Evolutionary conservation across 306 rosid species (phyloP), one percentile per base, ranked within the genome.

Genomic region (Cicer arietinum): DNA sequence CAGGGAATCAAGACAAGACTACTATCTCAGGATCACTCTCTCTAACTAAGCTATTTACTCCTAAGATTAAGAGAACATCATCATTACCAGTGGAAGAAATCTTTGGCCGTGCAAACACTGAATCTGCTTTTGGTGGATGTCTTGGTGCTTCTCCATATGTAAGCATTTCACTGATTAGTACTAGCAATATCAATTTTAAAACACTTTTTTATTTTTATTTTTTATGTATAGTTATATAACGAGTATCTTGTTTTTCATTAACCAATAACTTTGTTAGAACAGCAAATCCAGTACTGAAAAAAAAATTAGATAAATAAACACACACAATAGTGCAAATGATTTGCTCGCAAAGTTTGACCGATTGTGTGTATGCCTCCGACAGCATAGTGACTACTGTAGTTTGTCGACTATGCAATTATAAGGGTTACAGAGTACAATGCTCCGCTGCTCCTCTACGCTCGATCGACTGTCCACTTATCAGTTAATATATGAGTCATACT

Each of bases 41-140:
- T 17, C 80, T 92, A 17, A 79, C 88, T 8, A 94, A 86, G 69
- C 84, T 94, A 5, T 92, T 94, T 71, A 84, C 90, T 1, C 88
- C 96, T 45, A 84, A 84, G 86, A 87, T 88, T 73, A 90, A 90
- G 77, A 84, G 94, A 70, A 87, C 99, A 1, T 89, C 98, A 13
- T 95, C 99, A 7, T 87, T 95, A 10, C 99, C 99, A 1, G 97
- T 85, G 4, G 91, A 91, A 83, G 96, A 91, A 81, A 20, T 90
- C 0, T 30, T 30, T 73, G 87, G 78, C 42, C 87, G 73, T 65
- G 79, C 82, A 47, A 85, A 80, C 66, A 67, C 78, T 1, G 97
- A 91, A 52, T 86, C 88, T 75, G 76, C 79, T 78, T 87, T 82
- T 10, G 82, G 70, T 84, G 96, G 87, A 85, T 77, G 78, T 76